A percentile compares a stretch with the other conserved stretches of the same genome.
Conservation (phyloP, 768 basidiomycete genomes). For the Aureoboletus auriporus region DNA sequence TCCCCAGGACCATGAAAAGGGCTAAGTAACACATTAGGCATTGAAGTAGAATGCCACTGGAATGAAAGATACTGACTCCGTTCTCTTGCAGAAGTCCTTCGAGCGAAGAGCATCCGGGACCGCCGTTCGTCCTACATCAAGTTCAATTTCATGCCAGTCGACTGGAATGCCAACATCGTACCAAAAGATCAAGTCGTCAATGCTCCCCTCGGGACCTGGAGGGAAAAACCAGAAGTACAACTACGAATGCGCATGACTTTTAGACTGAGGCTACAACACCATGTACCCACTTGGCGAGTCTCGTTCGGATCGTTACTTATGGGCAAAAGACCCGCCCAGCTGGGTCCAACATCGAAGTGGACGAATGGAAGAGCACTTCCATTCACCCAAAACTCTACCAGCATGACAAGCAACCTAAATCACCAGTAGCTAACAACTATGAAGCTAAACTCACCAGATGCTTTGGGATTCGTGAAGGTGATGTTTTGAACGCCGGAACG, state of each 20-base stretch:
- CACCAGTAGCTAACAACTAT: not conserved
- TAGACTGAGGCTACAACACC: no score
- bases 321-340: conserved; percentile 71
- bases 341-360: conserved; percentile 70
- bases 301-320: conserved; percentile 59
- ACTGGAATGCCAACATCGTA: conserved; percentile 16
- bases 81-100: conserved; percentile 73
- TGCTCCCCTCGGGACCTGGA: conserved; percentile 65
- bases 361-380: conserved; percentile 63
- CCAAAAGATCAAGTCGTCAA: conserved; percentile 77
- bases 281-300: conserved; percentile 52
- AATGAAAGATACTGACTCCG: conserved; percentile 43
- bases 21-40: conserved; percentile 35
- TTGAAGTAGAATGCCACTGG: conserved; percentile 14
- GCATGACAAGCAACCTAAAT: not conserved
- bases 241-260: conserved; percentile 28
- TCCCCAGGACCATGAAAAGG: conserved; percentile 62
- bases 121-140: conserved; percentile 66
- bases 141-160: not conserved
- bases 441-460: conserved; percentile 42
- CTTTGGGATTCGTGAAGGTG: conserved; percentile 65
- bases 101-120: conserved; percentile 73
- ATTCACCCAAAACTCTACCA: conserved; percentile 64
- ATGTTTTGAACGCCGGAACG: conserved; percentile 51
- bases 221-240: conserved; percentile 87